Conservation (phyloP, 2,329 filamentous ascomycete species). For the Penicillium sp. region DNA sequence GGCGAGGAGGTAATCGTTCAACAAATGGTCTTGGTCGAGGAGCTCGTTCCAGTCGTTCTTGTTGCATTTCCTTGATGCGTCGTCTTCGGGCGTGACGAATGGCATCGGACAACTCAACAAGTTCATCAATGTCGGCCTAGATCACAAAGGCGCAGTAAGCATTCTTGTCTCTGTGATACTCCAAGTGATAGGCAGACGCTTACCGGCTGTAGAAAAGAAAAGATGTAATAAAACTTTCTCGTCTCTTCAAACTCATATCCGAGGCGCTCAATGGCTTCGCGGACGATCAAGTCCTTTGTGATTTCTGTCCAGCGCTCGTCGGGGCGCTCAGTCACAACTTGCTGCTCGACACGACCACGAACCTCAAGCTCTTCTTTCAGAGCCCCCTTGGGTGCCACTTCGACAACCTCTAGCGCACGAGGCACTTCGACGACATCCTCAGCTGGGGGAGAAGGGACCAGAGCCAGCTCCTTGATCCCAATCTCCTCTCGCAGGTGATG, state of each 20-base stretch:
- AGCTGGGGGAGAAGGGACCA: constrained; percentile 65
- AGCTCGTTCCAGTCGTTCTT: constrained; percentile 32
- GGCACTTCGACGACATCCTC: constrained; percentile 16
- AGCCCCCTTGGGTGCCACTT: constrained; percentile 14
- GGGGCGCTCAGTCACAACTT: constrained; percentile 36
- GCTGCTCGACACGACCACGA: constrained; percentile 40
- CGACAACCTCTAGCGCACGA: constrained; percentile 16
- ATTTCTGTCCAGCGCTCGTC: constrained; percentile 92
- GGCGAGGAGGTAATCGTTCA: constrained; percentile 16
- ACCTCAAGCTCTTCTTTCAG: constrained; percentile 57
- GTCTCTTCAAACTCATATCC: constrained; percentile 91
- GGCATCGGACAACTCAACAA: constrained; percentile 75
- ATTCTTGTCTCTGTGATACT: not conserved
- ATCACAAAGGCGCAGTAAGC: constrained; percentile 5
- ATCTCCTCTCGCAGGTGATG: constrained; percentile 26
- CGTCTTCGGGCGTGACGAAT: constrained; percentile 63
- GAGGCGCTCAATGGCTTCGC: constrained; percentile 76
- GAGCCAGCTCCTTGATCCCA: constrained; percentile 71
- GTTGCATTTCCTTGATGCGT: constrained; percentile 55
- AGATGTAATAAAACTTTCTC: constrained; percentile 82
- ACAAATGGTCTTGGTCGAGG: constrained; percentile 11
- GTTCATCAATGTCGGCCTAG: constrained; percentile 78
- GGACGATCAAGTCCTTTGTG: constrained; percentile 81
- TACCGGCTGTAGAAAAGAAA: constrained; percentile 84
- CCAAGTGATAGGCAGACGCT: constrained; percentile 38